These are phyloP conservation scores for Mercurialis annua DNA, from an alignment of 345 rosid genomes.

Conservation along the genomic window DNA sequence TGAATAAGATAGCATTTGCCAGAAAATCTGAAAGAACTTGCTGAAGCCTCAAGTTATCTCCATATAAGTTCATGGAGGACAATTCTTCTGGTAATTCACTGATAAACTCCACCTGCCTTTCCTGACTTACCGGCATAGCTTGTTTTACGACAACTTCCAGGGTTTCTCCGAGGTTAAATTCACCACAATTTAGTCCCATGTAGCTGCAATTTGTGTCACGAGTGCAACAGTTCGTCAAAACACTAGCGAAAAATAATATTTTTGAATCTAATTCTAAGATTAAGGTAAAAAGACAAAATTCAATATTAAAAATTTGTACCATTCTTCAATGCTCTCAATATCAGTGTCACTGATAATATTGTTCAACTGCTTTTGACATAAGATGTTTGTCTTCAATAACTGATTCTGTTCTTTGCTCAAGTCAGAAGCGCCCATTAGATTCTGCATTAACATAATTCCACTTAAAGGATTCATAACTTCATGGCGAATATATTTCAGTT, in stretches of 20 bases:
- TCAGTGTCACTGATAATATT: slow-evolving; percentile 61
- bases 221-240: slow-evolving; percentile 6
- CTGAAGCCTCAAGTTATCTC: slow-evolving; percentile 74
- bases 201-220: slow-evolving; percentile 44
- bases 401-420: slow-evolving; percentile 52
- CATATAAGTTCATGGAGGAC: slow-evolving; percentile 53
- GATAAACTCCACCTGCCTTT: slow-evolving; percentile 51
- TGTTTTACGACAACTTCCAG: slow-evolving; percentile 59
- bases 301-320: slow-evolving; percentile 39
- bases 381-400: slow-evolving; percentile 47
- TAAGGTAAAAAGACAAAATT: not conserved
- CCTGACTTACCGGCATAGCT: slow-evolving; percentile 51
- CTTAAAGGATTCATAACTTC: slow-evolving; percentile 53
- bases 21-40: slow-evolving; percentile 72
- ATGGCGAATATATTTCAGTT: slow-evolving; percentile 58
- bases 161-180: slow-evolving; percentile 63
- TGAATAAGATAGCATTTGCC: slow-evolving; percentile 49
- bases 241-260: not conserved
- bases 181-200: slow-evolving; percentile 39
- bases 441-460: slow-evolving; percentile 55
- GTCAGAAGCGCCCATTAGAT: slow-evolving; percentile 46
- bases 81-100: slow-evolving; percentile 48
- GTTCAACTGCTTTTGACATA: slow-evolving; percentile 65
- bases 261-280: not conserved
- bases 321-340: slow-evolving; percentile 64